Base-by-base conservation (phyloP, 2,329 filamentous ascomycete genomes). In the Cercospora beticola region DNA sequence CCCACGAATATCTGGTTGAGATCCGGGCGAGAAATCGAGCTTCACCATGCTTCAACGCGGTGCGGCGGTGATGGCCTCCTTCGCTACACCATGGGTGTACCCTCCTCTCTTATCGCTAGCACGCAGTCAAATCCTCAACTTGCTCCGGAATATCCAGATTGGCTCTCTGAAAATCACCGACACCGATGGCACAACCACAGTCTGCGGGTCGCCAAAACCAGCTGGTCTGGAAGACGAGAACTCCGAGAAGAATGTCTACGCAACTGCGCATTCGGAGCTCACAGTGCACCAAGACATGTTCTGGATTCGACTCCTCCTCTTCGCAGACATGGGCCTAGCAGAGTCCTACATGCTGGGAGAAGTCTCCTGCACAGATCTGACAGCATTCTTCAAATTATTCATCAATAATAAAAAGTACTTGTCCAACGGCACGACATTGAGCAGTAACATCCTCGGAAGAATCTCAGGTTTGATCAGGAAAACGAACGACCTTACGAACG, bases 261-360 rank as follows among this genome's bases (percentile, higher is more conserved):
- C 75, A n/a, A 74, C 74, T 31, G 83, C 82, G 26, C 80, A 82
- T 40, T 83, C 87, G 3, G 85, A 88, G 72, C 79, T 92, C 36
- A 82, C 85, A 12, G 84, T 92, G 8, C 85, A 86, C 75, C 86
- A 86, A 73, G 89, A 91, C 70, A 83, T 87, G 31, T 92, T 92
- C 76, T 92, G 89, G 89, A 84, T 91, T 74, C 85, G 90, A 49
- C 79, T 91, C 62, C 83, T 89, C 57, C 79, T 92, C 30, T 91
- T 91, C 75, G 88, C 87, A 43, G 90, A 92, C 77, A 92, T 92
- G 89, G 90, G 90, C 2, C 91, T 92, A 71, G 87, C 89, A 12
- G 88, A 91, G 77, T 86, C 88, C 30, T 92, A 90, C 75, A 92
- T 92, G 89, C 82, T 92, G 16, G 88, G 88, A 56, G 90, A 92